Conservation (phyloP, 306 rosid genomes). For the Ormosia semicastrata region DNA sequence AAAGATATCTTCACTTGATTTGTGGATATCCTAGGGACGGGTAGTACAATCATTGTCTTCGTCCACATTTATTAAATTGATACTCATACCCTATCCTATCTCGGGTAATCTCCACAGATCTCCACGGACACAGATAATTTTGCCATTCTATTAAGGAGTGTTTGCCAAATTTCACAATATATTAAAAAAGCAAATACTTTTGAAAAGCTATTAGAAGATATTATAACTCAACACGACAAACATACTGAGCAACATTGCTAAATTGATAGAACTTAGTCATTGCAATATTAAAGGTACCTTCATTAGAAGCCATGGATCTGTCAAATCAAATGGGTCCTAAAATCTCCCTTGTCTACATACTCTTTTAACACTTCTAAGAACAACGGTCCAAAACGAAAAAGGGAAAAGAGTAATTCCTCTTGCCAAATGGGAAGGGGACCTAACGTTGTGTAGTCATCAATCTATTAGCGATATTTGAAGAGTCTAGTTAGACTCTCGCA, state of each 20-base stretch:
- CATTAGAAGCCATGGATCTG: background rate
- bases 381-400: conserved; percentile 2
- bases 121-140: too few relatives aligned
- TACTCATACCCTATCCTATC: too few relatives aligned
- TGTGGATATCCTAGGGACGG: too few relatives aligned
- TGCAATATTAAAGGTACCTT: background rate
- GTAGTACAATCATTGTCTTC: too few relatives aligned
- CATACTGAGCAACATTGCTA: background rate
- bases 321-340: conserved; percentile 26
- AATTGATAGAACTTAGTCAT: conserved; percentile 17
- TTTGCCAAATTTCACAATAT: background rate
- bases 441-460: background rate
- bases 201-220: background rate
- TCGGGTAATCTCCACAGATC: too few relatives aligned
- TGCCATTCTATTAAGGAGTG: too few relatives aligned
- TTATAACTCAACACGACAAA: background rate
- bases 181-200: too few relatives aligned
- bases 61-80: too few relatives aligned
- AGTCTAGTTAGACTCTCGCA: background rate
- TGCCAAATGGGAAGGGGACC: background rate
- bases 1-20: too few relatives aligned
- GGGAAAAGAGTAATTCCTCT: background rate
- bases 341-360: conserved; percentile 8
- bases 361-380: conserved; percentile 10
- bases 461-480: background rate